Percentiles rank a stretch among this genome's conserved stretches.
These are phyloP conservation scores for Carex sylvatica DNA, from an alignment of 202 grass and related monocot genomes.

Conservation along the genomic window DNA sequence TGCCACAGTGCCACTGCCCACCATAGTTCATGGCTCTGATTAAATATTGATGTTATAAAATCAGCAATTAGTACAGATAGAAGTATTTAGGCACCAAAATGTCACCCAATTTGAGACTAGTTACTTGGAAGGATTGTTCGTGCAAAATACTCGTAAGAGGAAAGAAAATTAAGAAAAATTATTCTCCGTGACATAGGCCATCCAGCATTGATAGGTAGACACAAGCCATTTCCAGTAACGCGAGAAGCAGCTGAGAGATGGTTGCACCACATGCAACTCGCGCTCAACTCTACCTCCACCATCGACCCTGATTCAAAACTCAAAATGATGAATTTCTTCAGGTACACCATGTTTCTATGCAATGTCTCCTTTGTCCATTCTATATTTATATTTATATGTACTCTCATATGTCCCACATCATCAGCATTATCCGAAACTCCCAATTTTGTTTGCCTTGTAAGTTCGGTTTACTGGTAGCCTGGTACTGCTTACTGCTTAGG, in stretches of 20 bases:
- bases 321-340: conserved; percentile 98
- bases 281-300: conserved; percentile 54
- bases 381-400: not conserved
- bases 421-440: not conserved
- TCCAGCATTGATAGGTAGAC: conserved; percentile 82
- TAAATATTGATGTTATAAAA: not conserved
- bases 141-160: not conserved
- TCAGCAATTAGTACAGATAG: not conserved
- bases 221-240: conserved; percentile 74
- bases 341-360: conserved; percentile 23
- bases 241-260: conserved; percentile 84
- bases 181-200: conserved; percentile 51
- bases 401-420: not conserved
- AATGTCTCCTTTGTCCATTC: conserved; percentile 7
- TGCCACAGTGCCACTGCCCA: not conserved
- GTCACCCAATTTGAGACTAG: not conserved
- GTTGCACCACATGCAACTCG: conserved; percentile 91
- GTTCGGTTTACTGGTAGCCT: not conserved
- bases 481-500: not conserved
- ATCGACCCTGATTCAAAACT: conserved; percentile 61
- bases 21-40: not conserved
- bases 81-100: not conserved
- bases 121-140: not conserved
- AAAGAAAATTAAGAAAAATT: conserved; percentile 3
- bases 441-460: not conserved